phyloP scores from a whole-genome alignment of 805 yeast species.

The Metschnikowia picachoensis region DNA sequence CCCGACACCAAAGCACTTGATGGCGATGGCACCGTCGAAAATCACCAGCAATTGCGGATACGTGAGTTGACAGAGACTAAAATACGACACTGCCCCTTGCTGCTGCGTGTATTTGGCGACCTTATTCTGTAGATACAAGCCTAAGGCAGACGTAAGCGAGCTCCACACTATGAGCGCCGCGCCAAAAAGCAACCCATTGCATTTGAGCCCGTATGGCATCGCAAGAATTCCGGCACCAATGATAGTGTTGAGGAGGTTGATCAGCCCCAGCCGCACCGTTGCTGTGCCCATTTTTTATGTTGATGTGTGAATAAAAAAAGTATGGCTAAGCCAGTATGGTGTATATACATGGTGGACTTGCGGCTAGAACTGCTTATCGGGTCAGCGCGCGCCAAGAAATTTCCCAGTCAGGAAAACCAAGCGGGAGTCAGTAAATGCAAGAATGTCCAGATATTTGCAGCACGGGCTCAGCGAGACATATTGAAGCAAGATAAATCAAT shows the following conservation, averaged over 20 bases:
- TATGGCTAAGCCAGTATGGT: no score
- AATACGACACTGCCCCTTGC: constrained; percentile 39
- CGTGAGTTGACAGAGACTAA: constrained; percentile 50
- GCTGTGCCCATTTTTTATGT: constrained; percentile 14
- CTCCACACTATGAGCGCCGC: constrained; percentile 52
- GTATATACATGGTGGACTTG: no score
- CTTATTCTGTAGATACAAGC: constrained; percentile 58
- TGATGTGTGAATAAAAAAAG: no score
- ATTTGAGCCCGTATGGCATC: constrained; percentile 66
- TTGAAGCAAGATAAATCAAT: no score
- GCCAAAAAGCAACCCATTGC: constrained; percentile 65
- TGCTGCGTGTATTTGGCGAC: constrained; percentile 51
- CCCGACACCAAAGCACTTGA: constrained; percentile 79
- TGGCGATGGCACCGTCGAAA: constrained; percentile 71
- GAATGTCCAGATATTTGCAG: no score
- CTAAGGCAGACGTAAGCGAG: constrained; percentile 63
- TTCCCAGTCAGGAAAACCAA: no score
- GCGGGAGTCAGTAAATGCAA: no score
- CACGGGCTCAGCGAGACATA: no score
- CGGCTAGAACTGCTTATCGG: not conserved
- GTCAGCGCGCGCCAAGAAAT: not conserved
- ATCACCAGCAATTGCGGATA: constrained; percentile 66
- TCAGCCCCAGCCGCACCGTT: constrained; percentile 52
- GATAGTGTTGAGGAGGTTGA: constrained; percentile 71
- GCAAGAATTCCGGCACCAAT: constrained; percentile 80